phyloP scores from a whole-genome alignment of 768 basidiomycete genomes.

The Suillus spraguei region DNA sequence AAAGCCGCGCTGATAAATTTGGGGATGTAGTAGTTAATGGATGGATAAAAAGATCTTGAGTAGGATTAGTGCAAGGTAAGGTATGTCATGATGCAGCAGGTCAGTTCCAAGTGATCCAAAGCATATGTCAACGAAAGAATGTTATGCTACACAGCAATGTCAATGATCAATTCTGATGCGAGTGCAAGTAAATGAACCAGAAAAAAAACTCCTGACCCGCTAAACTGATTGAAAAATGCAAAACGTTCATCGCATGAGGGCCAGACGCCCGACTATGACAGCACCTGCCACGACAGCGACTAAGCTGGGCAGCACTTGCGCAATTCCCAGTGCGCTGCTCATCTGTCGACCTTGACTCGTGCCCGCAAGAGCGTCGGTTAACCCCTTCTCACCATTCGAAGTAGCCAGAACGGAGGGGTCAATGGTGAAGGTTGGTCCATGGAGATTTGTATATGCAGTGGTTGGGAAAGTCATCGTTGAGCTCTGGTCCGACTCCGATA shows the following conservation, averaged over 20 bases:
- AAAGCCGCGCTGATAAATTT: background rate
- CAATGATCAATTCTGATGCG: slow-evolving; percentile 5
- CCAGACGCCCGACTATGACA: slow-evolving; percentile 14
- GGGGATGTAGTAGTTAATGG: background rate
- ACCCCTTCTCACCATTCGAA: slow-evolving; percentile 57
- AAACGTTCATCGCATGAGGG: slow-evolving; percentile 1
- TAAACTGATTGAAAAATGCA: slow-evolving; percentile 12
- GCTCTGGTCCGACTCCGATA: slow-evolving; percentile 35
- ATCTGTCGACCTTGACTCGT: slow-evolving; percentile 14
- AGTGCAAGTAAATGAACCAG: slow-evolving; percentile 16
- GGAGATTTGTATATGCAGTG: slow-evolving; percentile 56
- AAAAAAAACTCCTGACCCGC: slow-evolving; percentile 3
- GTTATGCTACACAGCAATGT: background rate
- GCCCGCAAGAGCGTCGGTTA: slow-evolving; percentile 19
- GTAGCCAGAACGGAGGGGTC: slow-evolving; percentile 57
- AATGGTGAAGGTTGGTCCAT: slow-evolving; percentile 54
- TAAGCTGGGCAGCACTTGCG: slow-evolving; percentile 18
- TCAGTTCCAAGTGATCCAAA: background rate
- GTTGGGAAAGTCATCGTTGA: slow-evolving; percentile 55
- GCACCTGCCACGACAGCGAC: slow-evolving; percentile 20
- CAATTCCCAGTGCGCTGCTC: slow-evolving; percentile 11
- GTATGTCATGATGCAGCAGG: background rate
- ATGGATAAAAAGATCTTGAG: background rate
- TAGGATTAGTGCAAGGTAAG: background rate
- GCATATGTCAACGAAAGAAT: background rate